Evolutionary conservation across 2,329 filamentous ascomycete species (phyloP).

Genomic region (Epichloe hybrida): DNA sequence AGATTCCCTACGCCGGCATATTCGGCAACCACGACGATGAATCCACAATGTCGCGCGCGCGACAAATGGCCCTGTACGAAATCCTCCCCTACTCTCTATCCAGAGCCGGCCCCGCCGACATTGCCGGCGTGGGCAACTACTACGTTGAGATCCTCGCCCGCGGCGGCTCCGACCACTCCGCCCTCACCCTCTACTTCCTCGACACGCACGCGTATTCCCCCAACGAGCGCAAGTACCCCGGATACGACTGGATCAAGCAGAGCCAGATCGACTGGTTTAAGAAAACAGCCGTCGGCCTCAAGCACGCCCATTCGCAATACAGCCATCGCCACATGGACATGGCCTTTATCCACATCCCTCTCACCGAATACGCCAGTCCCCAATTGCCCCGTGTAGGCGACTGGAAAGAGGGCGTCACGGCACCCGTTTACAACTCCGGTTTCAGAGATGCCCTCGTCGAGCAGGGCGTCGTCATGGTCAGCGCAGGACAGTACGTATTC

Average conservation of each 20-base stretch:
- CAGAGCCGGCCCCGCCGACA: slow-evolving; percentile 63
- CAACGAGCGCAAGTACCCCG: slow-evolving; percentile 74
- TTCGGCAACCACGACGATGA: slow-evolving; percentile 98
- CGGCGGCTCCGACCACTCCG: slow-evolving; percentile 69
- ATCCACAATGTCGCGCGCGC: slow-evolving; percentile 59
- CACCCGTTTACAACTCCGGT: slow-evolving; percentile 79
- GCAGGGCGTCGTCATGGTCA: slow-evolving; percentile 73
- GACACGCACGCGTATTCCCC: slow-evolving; percentile 93
- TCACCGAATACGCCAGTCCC: slow-evolving; percentile 68
- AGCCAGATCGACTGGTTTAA: slow-evolving; percentile 94
- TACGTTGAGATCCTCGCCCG: slow-evolving; percentile 79
- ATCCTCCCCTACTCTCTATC: slow-evolving; percentile 81
- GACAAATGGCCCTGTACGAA: slow-evolving; percentile 77
- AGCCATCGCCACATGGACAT: slow-evolving; percentile 89
- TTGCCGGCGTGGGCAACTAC: slow-evolving; percentile 92
- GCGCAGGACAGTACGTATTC: slow-evolving; percentile 71
- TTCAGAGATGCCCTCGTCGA: slow-evolving; percentile 83
- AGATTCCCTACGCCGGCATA: slow-evolving; percentile 85
- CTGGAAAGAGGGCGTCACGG: slow-evolving; percentile 74
- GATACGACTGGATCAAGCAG: slow-evolving; percentile 94
- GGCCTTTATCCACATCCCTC: slow-evolving; percentile 92
- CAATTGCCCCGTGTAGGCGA: slow-evolving; percentile 49
- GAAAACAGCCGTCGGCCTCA: slow-evolving; percentile 58
- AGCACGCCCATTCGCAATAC: slow-evolving; percentile 69
- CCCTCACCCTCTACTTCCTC: slow-evolving; percentile 85